phyloP scores from a whole-genome alignment of 352 stramenopile genomes.

The Phytophthora meadii region DNA sequence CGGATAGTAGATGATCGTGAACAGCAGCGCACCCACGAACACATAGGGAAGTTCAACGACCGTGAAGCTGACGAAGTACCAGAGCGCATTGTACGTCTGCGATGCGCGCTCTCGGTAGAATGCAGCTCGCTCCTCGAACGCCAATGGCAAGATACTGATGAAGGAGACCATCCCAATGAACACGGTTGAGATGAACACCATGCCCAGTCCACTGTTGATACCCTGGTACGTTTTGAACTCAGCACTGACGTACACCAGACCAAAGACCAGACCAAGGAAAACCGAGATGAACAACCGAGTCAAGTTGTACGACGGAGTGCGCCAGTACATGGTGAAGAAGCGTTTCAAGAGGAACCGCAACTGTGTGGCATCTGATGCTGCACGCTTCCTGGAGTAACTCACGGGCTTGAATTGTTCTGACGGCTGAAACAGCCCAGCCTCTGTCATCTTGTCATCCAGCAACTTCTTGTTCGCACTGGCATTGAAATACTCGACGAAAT shows the following conservation, averaged over 20 bases:
- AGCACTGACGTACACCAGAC: conserved; percentile 63
- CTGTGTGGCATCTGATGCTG: conserved; percentile 44
- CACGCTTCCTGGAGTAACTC: conserved; percentile 53
- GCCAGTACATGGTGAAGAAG: conserved; percentile 74
- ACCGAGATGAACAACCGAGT: conserved; percentile 76
- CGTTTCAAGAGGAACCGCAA: conserved; percentile 57
- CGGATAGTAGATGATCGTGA: conserved; percentile 45
- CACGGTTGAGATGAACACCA: conserved; percentile 87
- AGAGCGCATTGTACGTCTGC: conserved; percentile 79
- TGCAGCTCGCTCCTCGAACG: conserved; percentile 84
- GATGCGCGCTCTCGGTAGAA: conserved; percentile 77
- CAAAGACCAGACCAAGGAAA: conserved; percentile 84
- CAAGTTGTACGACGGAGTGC: conserved; percentile 88
- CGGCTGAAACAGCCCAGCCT: conserved; percentile 44
- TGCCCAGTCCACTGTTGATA: conserved; percentile 69
- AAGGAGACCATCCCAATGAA: conserved; percentile 88
- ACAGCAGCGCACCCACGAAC: conserved; percentile 27
- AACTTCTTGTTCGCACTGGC: conserved; percentile 36
- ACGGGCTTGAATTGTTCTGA: conserved; percentile 28
- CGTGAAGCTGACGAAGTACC: conserved; percentile 62
- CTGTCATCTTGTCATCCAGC: conserved; percentile 35
- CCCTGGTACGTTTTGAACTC: conserved; percentile 63
- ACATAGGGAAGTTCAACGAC: conserved; percentile 42
- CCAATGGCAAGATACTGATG: conserved; percentile 77
- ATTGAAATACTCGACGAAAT: conserved; percentile 51